These are phyloP conservation scores for Oryza rufipogon DNA, from an alignment of 176 grass and related monocot species.

Conservation along the genomic window DNA sequence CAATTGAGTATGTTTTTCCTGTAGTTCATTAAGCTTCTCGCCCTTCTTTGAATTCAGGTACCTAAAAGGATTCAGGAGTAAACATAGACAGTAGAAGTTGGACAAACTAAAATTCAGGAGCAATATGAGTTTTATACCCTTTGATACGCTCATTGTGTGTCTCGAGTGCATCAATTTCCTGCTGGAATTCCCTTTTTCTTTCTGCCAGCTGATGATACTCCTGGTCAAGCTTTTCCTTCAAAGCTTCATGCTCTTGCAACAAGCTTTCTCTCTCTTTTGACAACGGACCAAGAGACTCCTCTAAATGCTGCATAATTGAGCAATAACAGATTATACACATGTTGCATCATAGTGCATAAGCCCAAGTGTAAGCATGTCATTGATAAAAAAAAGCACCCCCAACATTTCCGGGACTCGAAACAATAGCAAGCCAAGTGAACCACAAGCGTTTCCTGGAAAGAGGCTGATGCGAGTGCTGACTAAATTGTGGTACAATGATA, in stretches of 20 bases:
- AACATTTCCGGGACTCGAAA: neutral
- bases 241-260: conserved; percentile 63
- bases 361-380: neutral
- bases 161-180: conserved; percentile 71
- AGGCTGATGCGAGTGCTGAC: neutral
- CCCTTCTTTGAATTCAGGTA: conserved; percentile 79
- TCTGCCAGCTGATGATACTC: conserved; percentile 79
- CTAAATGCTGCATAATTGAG: conserved; percentile 67
- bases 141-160: conserved; percentile 64
- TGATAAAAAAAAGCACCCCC: conserved; percentile 24
- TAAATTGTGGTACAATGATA: neutral
- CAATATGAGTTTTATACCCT: conserved; percentile 51
- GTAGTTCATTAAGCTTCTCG: conserved; percentile 65
- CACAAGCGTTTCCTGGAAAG: neutral
- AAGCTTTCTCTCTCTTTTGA: conserved; percentile 76
- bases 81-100: conserved; percentile 13
- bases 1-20: conserved; percentile 55
- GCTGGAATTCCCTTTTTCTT: conserved; percentile 76
- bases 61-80: conserved; percentile 51
- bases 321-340: conserved; percentile 20
- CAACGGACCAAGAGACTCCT: conserved; percentile 66
- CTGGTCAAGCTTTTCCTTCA: conserved; percentile 63
- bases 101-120: neutral
- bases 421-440: neutral
- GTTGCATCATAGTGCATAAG: conserved; percentile 28